Evolutionary conservation across 352 stramenopile species (phyloP).

Genomic region (Phytophthora sojae): DNA sequence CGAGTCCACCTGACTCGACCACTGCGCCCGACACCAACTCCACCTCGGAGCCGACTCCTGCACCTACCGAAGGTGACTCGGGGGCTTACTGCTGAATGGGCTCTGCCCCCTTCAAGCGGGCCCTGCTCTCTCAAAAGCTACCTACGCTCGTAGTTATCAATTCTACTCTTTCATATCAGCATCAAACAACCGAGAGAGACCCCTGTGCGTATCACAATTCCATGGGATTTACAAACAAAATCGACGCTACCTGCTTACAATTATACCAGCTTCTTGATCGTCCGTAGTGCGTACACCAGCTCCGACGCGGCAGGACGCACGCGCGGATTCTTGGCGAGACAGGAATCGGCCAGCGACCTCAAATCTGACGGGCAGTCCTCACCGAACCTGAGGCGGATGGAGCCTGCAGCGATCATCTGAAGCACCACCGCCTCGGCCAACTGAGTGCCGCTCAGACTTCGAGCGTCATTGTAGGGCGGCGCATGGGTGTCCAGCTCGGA

Average conservation of each 20-base stretch:
- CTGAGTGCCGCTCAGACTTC: conserved; percentile 25
- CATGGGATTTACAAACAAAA: conserved; percentile 13
- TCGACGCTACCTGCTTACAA: background rate
- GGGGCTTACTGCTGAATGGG: conserved; percentile 20
- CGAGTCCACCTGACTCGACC: conserved; percentile 11
- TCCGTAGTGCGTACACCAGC: conserved; percentile 55
- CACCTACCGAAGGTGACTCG: conserved; percentile 13
- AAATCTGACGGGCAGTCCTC: conserved; percentile 46
- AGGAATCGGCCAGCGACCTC: conserved; percentile 42
- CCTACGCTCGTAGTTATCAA: background rate
- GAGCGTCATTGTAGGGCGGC: conserved; percentile 45
- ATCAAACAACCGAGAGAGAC: background rate
- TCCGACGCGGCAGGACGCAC: conserved; percentile 55
- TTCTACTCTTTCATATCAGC: background rate
- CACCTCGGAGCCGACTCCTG: conserved; percentile 20
- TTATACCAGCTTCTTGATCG: conserved; percentile 38
- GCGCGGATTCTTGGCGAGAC: conserved; percentile 44
- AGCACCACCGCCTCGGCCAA: conserved; percentile 49
- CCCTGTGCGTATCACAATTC: background rate
- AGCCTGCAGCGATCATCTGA: conserved; percentile 41
- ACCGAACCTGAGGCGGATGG: conserved; percentile 40
- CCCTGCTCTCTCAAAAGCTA: conserved; percentile 7
- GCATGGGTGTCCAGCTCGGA: conserved; percentile 55
- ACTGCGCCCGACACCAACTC: conserved; percentile 13
- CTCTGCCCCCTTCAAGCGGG: background rate